Evolutionary conservation across 2,329 filamentous ascomycete species (phyloP).

Genomic region (Aspergillus persii): DNA sequence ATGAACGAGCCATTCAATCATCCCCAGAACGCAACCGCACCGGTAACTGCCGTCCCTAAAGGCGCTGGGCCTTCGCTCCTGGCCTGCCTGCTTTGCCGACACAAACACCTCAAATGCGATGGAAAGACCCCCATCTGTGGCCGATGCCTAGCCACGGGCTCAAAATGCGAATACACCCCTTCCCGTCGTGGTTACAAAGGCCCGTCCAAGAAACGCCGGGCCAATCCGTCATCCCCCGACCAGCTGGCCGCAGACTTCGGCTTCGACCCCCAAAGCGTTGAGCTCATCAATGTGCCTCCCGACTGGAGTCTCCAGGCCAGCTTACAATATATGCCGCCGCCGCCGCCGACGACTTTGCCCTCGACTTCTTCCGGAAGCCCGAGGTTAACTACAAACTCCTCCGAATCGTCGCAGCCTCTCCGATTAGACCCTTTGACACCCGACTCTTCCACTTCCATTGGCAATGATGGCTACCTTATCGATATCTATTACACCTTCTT

Average conservation of each 20-base stretch:
- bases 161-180: slow-evolving; percentile 68
- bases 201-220: slow-evolving; percentile 51
- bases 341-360: slow-evolving; percentile 20
- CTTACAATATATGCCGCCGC: slow-evolving; percentile 23
- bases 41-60: slow-evolving; percentile 16
- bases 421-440: slow-evolving; percentile 33
- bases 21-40: slow-evolving; percentile 6
- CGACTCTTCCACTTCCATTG: slow-evolving; percentile 33
- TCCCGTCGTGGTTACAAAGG: slow-evolving; percentile 75
- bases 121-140: slow-evolving; percentile 64
- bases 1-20: slow-evolving; percentile 28
- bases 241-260: slow-evolving; percentile 51
- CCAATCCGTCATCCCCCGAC: slow-evolving; percentile 32
- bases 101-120: slow-evolving; percentile 74
- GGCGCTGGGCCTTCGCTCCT: slow-evolving; percentile 38
- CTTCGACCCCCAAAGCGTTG: slow-evolving; percentile 17
- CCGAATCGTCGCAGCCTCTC: slow-evolving; percentile 15
- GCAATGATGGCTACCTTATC: slow-evolving; percentile 43
- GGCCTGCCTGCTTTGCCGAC: slow-evolving; percentile 50
- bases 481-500: slow-evolving; percentile 58
- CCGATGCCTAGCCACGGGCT: slow-evolving; percentile 59
- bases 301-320: slow-evolving; percentile 38
- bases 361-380: slow-evolving; percentile 27
- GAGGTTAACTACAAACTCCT: slow-evolving; percentile 21
- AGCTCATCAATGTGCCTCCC: slow-evolving; percentile 38